A percentile compares a stretch with the other conserved stretches of the same genome.
These are phyloP conservation scores for Nymphaea colorata DNA, from an alignment of 164 flowering plant genomes.

Conservation along the genomic window DNA sequence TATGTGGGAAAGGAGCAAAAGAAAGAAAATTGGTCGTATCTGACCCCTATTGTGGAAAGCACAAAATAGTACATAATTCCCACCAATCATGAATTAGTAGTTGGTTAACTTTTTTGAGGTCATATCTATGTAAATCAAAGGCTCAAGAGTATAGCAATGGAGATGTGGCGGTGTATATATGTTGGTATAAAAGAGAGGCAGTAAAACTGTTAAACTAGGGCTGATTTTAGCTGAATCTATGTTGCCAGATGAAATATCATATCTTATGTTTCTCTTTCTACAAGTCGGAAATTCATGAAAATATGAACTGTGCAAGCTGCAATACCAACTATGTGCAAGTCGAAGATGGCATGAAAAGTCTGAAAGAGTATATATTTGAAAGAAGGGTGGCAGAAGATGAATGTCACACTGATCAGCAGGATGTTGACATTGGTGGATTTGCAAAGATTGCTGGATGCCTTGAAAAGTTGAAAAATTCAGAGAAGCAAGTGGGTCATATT, in stretches of 20 bases:
- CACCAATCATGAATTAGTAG: no score
- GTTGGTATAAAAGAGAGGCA: not conserved
- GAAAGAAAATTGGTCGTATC: no score
- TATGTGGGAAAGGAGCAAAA: no score
- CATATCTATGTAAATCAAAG: no score
- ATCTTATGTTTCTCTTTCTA: not conserved
- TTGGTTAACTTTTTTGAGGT: no score
- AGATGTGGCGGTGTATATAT: no score
- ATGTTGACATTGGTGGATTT: constrained; percentile 65
- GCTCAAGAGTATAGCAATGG: no score
- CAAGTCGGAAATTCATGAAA: constrained; percentile 93
- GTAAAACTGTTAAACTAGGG: no score
- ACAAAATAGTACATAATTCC: no score
- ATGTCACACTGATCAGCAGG: constrained; percentile 17
- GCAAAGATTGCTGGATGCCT: constrained; percentile 69
- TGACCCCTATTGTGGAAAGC: no score
- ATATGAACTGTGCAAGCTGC: constrained; percentile 80
- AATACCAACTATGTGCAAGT: constrained; percentile 13
- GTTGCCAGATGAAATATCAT: no score
- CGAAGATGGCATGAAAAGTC: constrained; percentile 11
- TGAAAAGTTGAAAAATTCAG: constrained; percentile 47
- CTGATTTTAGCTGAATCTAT: no score
- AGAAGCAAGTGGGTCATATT: constrained; percentile 54
- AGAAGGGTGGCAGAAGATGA: constrained; percentile 7
- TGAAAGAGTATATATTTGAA: constrained; percentile 16